Evolutionary conservation across 805 yeast species (phyloP).

Genomic region (Metschnikowia cerradonensis): DNA sequence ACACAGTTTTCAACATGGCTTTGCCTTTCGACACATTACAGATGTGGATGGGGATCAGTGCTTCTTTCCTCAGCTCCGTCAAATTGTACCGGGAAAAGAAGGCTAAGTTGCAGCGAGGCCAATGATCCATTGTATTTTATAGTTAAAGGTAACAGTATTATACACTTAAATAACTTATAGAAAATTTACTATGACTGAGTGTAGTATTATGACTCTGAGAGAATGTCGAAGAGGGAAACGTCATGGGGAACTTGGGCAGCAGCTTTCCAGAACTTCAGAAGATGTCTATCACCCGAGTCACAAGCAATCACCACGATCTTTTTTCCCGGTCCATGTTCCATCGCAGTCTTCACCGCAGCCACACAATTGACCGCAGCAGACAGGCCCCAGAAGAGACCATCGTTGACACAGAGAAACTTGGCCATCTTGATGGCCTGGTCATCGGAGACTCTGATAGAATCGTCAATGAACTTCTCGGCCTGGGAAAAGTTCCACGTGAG

Average conservation of each 20-base stretch:
- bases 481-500: constrained; percentile 74
- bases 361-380: constrained; percentile 93
- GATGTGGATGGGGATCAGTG: constrained; percentile 45
- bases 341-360: constrained; percentile 63
- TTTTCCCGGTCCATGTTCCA: constrained; percentile 51
- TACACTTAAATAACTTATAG: too few relatives aligned
- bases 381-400: constrained; percentile 89
- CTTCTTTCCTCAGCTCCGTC: constrained; percentile 34
- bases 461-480: constrained; percentile 71
- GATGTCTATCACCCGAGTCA: constrained; percentile 86
- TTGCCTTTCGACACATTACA: constrained; percentile 36
- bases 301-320: constrained; percentile 82
- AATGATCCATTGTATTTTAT: background rate
- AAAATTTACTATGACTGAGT: background rate
- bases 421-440: constrained; percentile 87
- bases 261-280: constrained; percentile 87
- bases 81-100: constrained; percentile 38
- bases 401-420: constrained; percentile 68
- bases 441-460: constrained; percentile 75
- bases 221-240: constrained; percentile 34
- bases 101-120: constrained; percentile 8
- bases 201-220: constrained; percentile 6
- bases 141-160: too few relatives aligned
- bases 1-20: constrained; percentile 35
- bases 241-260: constrained; percentile 39